Evolutionary conservation across 768 basidiomycete species (phyloP).

Genomic region (Tricholoma furcatifolium): DNA sequence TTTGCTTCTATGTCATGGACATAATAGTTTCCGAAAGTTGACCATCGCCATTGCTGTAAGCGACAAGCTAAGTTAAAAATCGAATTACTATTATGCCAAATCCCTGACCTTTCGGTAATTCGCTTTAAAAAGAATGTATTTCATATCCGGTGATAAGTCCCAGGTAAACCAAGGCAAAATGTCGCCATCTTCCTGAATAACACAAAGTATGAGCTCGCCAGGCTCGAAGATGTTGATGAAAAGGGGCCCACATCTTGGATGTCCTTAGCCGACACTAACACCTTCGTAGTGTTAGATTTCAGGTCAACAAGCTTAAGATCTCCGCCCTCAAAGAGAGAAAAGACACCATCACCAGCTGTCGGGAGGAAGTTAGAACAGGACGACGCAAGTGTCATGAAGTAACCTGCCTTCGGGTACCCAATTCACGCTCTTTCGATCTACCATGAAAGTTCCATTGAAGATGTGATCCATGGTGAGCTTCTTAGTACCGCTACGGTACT

Average conservation of each 20-base stretch:
- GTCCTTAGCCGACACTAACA: conserved; percentile 56
- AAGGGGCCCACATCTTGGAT: conserved; percentile 58
- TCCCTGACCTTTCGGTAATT: conserved; percentile 64
- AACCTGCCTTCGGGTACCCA: conserved; percentile 92
- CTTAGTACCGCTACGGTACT: conserved; percentile 50
- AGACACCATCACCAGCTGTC: conserved; percentile 92
- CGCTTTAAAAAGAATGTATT: conserved; percentile 81
- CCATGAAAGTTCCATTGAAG: conserved; percentile 86
- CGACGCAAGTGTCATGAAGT: neutral
- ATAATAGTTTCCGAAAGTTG: conserved; percentile 89
- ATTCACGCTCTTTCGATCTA: conserved; percentile 46
- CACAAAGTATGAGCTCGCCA: conserved; percentile 3
- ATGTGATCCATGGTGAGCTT: conserved; percentile 87
- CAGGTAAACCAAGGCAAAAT: conserved; percentile 55
- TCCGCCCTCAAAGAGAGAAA: conserved; percentile 59
- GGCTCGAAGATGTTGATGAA: neutral
- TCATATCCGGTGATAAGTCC: conserved; percentile 90
- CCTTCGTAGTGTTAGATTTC: conserved; percentile 64
- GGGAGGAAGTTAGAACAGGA: neutral
- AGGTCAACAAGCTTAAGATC: conserved; percentile 81
- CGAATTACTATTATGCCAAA: neutral
- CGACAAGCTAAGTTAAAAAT: too few species aligned
- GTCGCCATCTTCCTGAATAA: conserved; percentile 51
- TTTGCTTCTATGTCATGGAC: conserved; percentile 77
- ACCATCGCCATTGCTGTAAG: conserved; percentile 91